phyloP scores from a whole-genome alignment of 2,329 filamentous ascomycete species.

The Helotiales sp. region DNA sequence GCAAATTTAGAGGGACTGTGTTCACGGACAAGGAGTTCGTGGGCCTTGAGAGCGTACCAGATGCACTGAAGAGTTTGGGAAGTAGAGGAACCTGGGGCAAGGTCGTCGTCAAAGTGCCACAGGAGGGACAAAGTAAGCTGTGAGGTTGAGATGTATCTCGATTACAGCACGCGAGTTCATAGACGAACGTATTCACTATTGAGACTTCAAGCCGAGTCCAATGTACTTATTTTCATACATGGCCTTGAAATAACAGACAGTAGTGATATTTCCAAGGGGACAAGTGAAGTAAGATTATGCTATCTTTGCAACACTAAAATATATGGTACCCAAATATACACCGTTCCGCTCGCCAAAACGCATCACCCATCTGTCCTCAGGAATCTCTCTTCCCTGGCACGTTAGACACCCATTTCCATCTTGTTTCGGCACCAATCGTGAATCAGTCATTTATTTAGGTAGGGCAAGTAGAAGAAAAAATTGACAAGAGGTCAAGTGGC shows the following conservation, averaged over 20 bases:
- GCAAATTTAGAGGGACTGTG: constrained; percentile 81
- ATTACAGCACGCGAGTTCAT: not conserved
- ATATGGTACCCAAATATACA: constrained; percentile 16
- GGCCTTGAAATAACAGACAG: not conserved
- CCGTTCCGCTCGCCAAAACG: constrained; percentile 24
- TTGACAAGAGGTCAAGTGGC: not conserved
- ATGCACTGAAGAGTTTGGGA: constrained; percentile 77
- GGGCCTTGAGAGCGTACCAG: constrained; percentile 78
- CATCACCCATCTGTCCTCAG: not conserved
- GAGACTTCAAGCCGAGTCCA: too few species aligned
- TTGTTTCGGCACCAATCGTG: not conserved
- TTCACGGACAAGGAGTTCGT: constrained; percentile 83
- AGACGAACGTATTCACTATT: too few species aligned
- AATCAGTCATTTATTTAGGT: constrained; percentile 3
- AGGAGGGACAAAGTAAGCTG: constrained; percentile 64
- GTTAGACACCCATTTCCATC: not conserved
- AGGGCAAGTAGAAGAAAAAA: not conserved
- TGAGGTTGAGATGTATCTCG: constrained; percentile 39
- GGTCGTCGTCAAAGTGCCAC: constrained; percentile 85
- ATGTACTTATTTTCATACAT: not conserved
- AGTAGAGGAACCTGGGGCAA: constrained; percentile 92
- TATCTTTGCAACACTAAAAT: constrained; percentile 21
- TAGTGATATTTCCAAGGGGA: constrained; percentile 12
- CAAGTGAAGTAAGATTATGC: constrained; percentile 13
- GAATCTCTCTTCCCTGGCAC: not conserved